Base-by-base conservation (phyloP, 2,329 filamentous ascomycete genomes). In the Cryphonectria naterciae region DNA sequence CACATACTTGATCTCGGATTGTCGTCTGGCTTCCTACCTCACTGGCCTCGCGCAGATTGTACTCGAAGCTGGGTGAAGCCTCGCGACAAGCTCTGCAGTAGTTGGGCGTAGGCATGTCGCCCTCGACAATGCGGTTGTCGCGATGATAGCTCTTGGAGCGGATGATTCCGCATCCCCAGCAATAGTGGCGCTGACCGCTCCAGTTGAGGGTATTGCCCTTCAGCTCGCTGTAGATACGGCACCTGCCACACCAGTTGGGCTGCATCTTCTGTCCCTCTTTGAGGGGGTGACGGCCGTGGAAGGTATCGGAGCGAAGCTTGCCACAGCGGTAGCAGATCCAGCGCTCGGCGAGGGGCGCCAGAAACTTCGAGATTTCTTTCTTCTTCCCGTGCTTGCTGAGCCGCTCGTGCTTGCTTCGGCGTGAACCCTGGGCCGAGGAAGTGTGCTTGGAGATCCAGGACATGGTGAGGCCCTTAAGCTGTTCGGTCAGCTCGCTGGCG, bases 301-400 rank as follows among this genome's bases (percentile, higher is more conserved):
- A 85, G 15, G 75, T 76, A 37, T 77, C 76, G 6, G 83, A 85
- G 60, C 83, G 79, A 7, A 80, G 75, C 32, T 77, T 78, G 32
- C 81, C 80, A 69, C 83, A 85, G 37, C 79, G 75, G 56, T 78
- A 82, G 75, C 85, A 87, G 28, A 85, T 80, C 71, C 80, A 79
- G 15, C 69, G 69, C 54, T 73, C 66, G 35, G 65, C 67, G 2
- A 73, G 67, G 7, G 71, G 71, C 35, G 64, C 69, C 4, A 70
- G 39, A 41, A 49, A 70, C 22, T 54, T 56, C 11, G 65, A 67
- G 10, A 25, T 28, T 56, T 68, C 69, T 25, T 49, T 67, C 37
- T 70, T 70, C 65, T 72, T 72, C 22, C 70, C 67, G 28, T 73
- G 71, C 63, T 73, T 73, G 35, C 54, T 69, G 10, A 35, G 62